Percentiles rank a stretch among this genome's conserved stretches.
These are phyloP conservation scores for Tritrichomonas foetus DNA, from an alignment of 208 protist species.

Conservation along the genomic window DNA sequence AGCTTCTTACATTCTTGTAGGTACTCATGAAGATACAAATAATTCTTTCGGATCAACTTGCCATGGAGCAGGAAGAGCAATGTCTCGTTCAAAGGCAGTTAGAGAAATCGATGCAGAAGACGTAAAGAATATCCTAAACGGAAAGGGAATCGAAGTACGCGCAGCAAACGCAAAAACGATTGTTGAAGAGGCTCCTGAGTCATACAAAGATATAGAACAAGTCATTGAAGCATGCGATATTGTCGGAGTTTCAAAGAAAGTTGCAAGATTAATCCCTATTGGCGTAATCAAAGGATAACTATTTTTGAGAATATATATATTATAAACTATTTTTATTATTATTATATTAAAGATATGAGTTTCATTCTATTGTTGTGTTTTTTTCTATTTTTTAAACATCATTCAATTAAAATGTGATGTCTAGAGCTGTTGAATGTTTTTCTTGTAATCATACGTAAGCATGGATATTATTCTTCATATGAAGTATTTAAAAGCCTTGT, in stretches of 20 bases:
- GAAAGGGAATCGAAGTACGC: conserved; percentile 65
- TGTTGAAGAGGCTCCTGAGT: conserved; percentile 71
- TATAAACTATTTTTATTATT: too few relatives aligned
- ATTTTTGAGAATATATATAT: too few relatives aligned
- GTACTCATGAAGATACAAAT: conserved; percentile 63
- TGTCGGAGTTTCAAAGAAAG: conserved; percentile 69
- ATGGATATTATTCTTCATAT: too few relatives aligned
- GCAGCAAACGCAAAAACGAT: conserved; percentile 71
- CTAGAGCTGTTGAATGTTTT: too few relatives aligned
- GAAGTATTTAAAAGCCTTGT: too few relatives aligned
- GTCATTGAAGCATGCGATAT: conserved; percentile 60
- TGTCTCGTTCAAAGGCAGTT: conserved; percentile 57
- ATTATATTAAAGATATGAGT: too few relatives aligned
- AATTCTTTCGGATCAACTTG: conserved; percentile 71
- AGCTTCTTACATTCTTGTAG: conserved; percentile 69
- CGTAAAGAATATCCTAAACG: conserved; percentile 58
- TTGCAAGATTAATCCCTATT: conserved; percentile 66
- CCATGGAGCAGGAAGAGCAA: conserved; percentile 71
- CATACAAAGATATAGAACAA: conserved; percentile 72
- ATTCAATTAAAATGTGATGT: too few relatives aligned
- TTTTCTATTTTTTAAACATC: too few relatives aligned
- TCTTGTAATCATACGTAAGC: too few relatives aligned
- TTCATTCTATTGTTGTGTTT: too few relatives aligned
- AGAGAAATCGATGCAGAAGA: conserved; percentile 51
- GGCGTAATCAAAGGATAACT: conserved; percentile 73